These are phyloP conservation scores for Tritrichomonas musculus DNA, from an alignment of 208 protist species.

Conservation along the genomic window DNA sequence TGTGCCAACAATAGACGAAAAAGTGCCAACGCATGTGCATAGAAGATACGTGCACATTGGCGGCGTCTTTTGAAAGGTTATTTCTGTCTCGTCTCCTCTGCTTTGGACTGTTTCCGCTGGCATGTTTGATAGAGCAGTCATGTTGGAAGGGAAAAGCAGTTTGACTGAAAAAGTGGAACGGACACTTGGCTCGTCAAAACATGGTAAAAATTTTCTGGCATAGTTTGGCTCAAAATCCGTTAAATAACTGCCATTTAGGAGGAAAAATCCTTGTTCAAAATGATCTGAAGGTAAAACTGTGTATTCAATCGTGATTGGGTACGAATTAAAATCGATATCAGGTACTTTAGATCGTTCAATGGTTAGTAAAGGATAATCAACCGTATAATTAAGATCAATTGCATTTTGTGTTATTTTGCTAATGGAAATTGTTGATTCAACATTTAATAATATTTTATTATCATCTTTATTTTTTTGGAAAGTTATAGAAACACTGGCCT, in stretches of 20 bases:
- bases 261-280: background rate
- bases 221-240: slow-evolving; percentile 44
- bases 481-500: background rate
- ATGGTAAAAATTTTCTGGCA: slow-evolving; percentile 43
- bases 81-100: background rate
- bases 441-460: too few relatives aligned
- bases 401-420: background rate
- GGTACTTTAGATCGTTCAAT: background rate
- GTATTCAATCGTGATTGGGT: background rate
- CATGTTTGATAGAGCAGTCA: background rate
- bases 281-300: background rate
- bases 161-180: background rate
- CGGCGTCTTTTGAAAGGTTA: background rate
- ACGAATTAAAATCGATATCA: background rate
- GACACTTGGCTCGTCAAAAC: slow-evolving; percentile 44
- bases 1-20: background rate
- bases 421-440: background rate
- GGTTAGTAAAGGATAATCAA: background rate
- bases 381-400: background rate
- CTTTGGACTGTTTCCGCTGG: background rate
- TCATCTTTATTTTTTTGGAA: background rate
- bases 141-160: background rate
- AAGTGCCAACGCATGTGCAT: background rate
- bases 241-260: background rate
- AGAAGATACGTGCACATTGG: slow-evolving; percentile 32